phyloP scores from a whole-genome alignment of 1,284 basidiomycete genomes.

The Coniferiporia weirii region DNA sequence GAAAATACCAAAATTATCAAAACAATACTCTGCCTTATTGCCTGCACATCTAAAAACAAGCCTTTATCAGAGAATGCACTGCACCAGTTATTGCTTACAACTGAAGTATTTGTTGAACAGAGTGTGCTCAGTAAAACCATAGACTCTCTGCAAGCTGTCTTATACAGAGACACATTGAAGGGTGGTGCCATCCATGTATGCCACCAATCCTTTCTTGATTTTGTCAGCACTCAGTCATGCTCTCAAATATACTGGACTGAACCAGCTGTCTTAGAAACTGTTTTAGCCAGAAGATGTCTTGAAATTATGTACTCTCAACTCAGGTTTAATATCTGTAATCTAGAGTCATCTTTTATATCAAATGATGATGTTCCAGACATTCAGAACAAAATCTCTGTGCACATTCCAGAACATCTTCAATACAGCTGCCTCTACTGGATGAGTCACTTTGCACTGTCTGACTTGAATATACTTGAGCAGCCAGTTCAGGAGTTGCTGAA shows the following conservation, averaged over 20 bases:
- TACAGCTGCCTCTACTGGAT: not conserved
- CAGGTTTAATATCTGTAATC: slow-evolving; percentile 30
- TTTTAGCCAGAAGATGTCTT: slow-evolving; percentile 22
- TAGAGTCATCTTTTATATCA: slow-evolving; percentile 25
- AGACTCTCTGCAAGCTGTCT: no score
- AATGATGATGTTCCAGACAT: slow-evolving; percentile 25
- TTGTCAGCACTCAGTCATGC: slow-evolving; percentile 1
- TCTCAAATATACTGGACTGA: slow-evolving; percentile 20
- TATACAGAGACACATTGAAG: no score
- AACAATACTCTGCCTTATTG: not conserved
- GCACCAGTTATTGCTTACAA: not conserved
- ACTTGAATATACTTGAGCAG: no score
- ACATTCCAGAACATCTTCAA: not conserved
- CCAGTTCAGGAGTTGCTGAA: no score
- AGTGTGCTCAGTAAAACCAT: not conserved
- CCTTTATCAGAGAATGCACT: not conserved
- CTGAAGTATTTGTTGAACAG: not conserved
- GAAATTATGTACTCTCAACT: slow-evolving; percentile 29
- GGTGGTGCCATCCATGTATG: no score
- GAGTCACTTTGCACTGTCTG: no score
- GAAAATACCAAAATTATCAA: not conserved
- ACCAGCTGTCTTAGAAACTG: slow-evolving; percentile 18
- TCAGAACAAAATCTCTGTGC: not conserved
- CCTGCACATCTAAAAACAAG: slow-evolving; percentile 1
- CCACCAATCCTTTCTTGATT: not conserved